These are phyloP conservation scores for Trichoderma sp. DNA, from an alignment of 2,329 filamentous ascomycete genomes.

Conservation along the genomic window DNA sequence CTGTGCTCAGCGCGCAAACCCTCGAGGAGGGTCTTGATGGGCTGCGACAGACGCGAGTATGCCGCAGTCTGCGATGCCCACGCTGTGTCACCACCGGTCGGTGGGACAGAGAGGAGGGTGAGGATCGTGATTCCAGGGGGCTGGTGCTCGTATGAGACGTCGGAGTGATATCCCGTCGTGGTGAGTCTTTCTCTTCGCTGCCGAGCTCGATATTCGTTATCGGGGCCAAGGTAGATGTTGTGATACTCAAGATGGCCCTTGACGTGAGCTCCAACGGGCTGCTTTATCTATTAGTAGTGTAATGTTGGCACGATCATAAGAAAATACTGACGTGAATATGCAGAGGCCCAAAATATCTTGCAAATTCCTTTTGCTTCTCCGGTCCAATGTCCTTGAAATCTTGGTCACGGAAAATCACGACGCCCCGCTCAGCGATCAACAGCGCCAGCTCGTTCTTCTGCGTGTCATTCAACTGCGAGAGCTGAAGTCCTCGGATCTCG, in stretches of 20 bases:
- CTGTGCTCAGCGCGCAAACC: conserved; percentile 51
- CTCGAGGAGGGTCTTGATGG: conserved; percentile 47
- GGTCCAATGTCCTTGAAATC: conserved; percentile 40
- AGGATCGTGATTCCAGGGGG: conserved; percentile 55
- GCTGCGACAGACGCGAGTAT: conserved; percentile 49
- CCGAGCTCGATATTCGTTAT: conserved; percentile 19
- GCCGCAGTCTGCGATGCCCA: conserved; percentile 52
- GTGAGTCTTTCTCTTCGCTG: conserved; percentile 15
- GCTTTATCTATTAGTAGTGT: neutral
- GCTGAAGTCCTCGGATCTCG: conserved; percentile 45
- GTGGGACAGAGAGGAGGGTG: conserved; percentile 53
- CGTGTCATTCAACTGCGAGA: conserved; percentile 47
- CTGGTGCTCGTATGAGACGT: conserved; percentile 55
- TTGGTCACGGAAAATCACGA: conserved; percentile 53
- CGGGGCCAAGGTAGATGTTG: conserved; percentile 23
- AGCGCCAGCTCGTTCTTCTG: conserved; percentile 56
- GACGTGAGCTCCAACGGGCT: conserved; percentile 25
- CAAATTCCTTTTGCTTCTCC: conserved; percentile 20
- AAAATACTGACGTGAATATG: conserved; percentile 11
- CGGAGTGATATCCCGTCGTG: conserved; percentile 50
- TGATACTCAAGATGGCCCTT: conserved; percentile 23
- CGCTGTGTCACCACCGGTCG: conserved; percentile 51
- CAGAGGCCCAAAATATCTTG: conserved; percentile 19
- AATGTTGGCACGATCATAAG: too few relatives aligned
- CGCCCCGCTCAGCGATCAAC: conserved; percentile 50